These are phyloP conservation scores for Xylariaceae sp. DNA, from an alignment of 2,329 filamentous ascomycete genomes.

Conservation along the genomic window DNA sequence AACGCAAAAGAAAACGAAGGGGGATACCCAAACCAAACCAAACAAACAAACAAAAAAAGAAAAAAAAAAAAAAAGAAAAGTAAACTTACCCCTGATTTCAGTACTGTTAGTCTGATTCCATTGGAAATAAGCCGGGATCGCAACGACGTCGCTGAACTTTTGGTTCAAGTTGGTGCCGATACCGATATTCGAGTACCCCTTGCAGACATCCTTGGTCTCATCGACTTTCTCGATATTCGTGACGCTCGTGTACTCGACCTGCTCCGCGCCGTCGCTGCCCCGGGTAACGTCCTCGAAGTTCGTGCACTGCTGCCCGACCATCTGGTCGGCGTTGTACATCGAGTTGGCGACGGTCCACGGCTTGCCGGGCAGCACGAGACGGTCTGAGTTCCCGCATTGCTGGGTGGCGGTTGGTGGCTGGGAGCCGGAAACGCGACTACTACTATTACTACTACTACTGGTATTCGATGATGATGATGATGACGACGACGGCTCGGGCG, in stretches of 20 bases:
- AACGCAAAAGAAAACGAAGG: neutral
- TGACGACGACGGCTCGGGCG: no score
- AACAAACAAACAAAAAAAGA: neutral
- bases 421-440: no score
- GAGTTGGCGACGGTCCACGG: slow-evolving; percentile 21
- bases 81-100: slow-evolving; percentile 17
- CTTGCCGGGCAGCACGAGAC: slow-evolving; percentile 14
- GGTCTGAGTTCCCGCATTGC: slow-evolving; percentile 17
- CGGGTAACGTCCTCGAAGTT: slow-evolving; percentile 14
- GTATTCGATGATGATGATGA: no score
- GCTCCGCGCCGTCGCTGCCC: slow-evolving; percentile 6
- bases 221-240: slow-evolving; percentile 12
- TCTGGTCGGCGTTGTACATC: slow-evolving; percentile 18
- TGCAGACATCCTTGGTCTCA: slow-evolving; percentile 16
- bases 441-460: no score
- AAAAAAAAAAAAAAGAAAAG: neutral
- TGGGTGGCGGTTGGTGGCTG: neutral
- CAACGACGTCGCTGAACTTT: slow-evolving; percentile 14
- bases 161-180: slow-evolving; percentile 15
- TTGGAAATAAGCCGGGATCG: slow-evolving; percentile 16
- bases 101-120: slow-evolving; percentile 17
- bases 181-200: slow-evolving; percentile 19
- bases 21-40: neutral
- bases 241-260: slow-evolving; percentile 15
- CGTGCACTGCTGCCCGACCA: slow-evolving; percentile 20